Evolutionary conservation across 441 rosid genomes (phyloP).

Genomic region (Gossypium schwendimanii): DNA sequence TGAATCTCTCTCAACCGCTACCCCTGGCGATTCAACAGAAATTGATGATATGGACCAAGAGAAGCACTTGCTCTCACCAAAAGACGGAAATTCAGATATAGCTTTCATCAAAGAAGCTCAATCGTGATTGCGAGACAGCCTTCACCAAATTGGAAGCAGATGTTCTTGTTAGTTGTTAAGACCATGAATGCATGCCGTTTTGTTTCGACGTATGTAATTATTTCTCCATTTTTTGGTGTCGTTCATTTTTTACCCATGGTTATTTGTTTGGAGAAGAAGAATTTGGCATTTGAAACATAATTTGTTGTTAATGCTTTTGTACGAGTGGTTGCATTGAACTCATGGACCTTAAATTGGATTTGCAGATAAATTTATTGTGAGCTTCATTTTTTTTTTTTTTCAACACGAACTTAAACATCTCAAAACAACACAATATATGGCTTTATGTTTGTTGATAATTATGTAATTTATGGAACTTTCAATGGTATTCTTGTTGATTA

Average conservation of each 20-base stretch:
- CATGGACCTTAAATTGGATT: not conserved
- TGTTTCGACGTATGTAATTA: constrained; percentile 15
- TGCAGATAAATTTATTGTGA: constrained; percentile 1
- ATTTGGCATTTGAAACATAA: not conserved
- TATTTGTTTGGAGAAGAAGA: not conserved
- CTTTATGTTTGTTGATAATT: no score
- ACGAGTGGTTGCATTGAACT: not conserved
- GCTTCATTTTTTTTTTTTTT: not conserved
- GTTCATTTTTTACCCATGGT: not conserved
- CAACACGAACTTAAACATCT: not conserved
- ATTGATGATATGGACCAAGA: constrained; percentile 42
- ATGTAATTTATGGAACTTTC: not conserved
- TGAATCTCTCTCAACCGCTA: constrained; percentile 36
- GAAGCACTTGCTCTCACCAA: constrained; percentile 46
- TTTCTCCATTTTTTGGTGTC: not conserved
- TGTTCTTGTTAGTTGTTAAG: not conserved
- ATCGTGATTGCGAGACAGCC: constrained; percentile 18
- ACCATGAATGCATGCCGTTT: not conserved
- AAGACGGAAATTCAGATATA: constrained; percentile 28
- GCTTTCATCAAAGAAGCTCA: constrained; percentile 44
- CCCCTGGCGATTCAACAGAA: constrained; percentile 39
- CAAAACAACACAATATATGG: not conserved
- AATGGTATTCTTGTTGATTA: not conserved
- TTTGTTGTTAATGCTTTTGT: constrained; percentile 12
- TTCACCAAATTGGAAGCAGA: constrained; percentile 1